Conservation (phyloP, 2,329 filamentous ascomycete genomes). For the Davidsoniella australis region DNA sequence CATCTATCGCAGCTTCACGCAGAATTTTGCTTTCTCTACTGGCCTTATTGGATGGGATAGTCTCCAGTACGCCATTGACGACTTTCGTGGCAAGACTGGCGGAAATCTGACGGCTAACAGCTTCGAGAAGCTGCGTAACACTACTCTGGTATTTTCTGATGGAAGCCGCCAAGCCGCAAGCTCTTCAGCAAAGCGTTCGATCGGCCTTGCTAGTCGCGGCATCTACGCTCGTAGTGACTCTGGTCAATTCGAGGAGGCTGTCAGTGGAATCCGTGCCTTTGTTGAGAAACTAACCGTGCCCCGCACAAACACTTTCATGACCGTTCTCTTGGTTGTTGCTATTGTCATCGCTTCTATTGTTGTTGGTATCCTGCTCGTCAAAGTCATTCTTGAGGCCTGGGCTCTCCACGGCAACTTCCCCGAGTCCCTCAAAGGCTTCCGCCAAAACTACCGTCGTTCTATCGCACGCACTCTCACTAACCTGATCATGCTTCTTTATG, state of each 20-base stretch:
- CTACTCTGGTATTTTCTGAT: constrained; percentile 55
- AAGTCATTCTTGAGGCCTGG: constrained; percentile 82
- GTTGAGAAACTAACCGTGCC: constrained; percentile 75
- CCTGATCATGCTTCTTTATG: constrained; percentile 80
- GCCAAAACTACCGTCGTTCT: constrained; percentile 90
- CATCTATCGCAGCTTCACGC: constrained; percentile 75
- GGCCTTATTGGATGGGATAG: constrained; percentile 68
- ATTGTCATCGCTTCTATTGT: constrained; percentile 72
- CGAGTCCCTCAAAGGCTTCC: constrained; percentile 61
- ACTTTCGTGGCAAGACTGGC: constrained; percentile 62
- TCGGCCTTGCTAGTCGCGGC: constrained; percentile 16
- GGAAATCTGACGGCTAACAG: constrained; percentile 74
- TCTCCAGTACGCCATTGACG: constrained; percentile 69
- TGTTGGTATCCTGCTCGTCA: constrained; percentile 74
- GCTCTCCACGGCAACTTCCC: constrained; percentile 80
- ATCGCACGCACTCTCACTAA: constrained; percentile 79
- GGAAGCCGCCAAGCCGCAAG: constrained; percentile 30
- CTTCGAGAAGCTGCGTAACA: constrained; percentile 55
- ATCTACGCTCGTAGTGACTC: constrained; percentile 15
- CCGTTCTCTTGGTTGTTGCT: constrained; percentile 71
- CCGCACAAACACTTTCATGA: constrained; percentile 89
- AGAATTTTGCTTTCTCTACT: constrained; percentile 86
- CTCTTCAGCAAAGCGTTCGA: constrained; percentile 29
- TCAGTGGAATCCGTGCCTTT: constrained; percentile 65
- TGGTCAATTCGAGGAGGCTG: constrained; percentile 28